These are phyloP conservation scores for Boletus semigastroideus DNA, from an alignment of 1,284 basidiomycete genomes.

Conservation along the genomic window DNA sequence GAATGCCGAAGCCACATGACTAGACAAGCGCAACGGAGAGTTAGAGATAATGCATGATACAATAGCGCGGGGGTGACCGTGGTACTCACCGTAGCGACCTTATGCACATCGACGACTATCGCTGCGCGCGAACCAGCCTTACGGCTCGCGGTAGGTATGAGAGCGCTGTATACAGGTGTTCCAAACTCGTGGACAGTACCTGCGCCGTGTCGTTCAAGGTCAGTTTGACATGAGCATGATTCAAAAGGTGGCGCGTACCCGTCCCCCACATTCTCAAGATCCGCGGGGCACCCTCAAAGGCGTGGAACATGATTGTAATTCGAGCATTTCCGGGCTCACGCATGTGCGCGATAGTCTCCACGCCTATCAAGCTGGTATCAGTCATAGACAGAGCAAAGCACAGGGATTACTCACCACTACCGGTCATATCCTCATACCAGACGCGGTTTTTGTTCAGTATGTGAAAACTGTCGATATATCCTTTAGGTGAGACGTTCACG, in stretches of 20 bases:
- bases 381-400: background rate
- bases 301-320: slow-evolving; percentile 56
- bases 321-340: slow-evolving; percentile 51
- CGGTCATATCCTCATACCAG: slow-evolving; percentile 48
- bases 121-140: slow-evolving; percentile 50
- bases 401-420: slow-evolving; percentile 31
- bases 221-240: background rate
- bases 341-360: slow-evolving; percentile 59
- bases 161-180: slow-evolving; percentile 47
- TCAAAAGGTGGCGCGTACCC: slow-evolving; percentile 34
- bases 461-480: slow-evolving; percentile 42
- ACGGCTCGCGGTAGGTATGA: slow-evolving; percentile 42
- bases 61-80: background rate
- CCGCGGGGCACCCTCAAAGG: slow-evolving; percentile 47
- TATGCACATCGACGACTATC: slow-evolving; percentile 49
- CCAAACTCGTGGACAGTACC: slow-evolving; percentile 52
- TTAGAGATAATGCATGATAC: background rate
- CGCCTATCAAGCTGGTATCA: slow-evolving; percentile 35
- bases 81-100: slow-evolving; percentile 46
- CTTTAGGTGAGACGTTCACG: slow-evolving; percentile 56
- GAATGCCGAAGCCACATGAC: slow-evolving; percentile 54
- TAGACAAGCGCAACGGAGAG: slow-evolving; percentile 15
- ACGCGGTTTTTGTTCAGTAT: slow-evolving; percentile 46
- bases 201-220: slow-evolving; percentile 14
- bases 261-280: slow-evolving; percentile 55